Base-by-base conservation (phyloP, 768 basidiomycete genomes). In the Wakefieldia striispora region DNA sequence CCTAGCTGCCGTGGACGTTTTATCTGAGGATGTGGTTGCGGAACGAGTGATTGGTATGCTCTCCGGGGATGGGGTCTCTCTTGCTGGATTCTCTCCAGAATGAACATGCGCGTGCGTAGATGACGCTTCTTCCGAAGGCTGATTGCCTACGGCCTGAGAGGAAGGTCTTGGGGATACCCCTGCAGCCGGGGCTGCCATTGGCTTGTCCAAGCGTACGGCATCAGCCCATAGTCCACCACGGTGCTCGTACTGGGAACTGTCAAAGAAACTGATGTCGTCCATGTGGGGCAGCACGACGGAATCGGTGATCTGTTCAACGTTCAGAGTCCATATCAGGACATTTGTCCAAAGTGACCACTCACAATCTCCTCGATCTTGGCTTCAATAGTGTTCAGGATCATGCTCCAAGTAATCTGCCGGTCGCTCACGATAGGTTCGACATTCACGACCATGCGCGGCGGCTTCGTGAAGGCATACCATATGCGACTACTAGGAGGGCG, bases 221-320 rank as follows among this genome's bases (percentile, higher is more conserved):
- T 93, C 90, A 8, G 81, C 75, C 80, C 88, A 98, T 55, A 99
- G 88, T 7, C 95, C 95, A 39, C 95, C 95, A 33, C 95, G 84
- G 49, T 79, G 84, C 43, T 63, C 58, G 59, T 79, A 85, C 3
- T 63, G 59, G 3, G 61, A 61, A 31, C 88, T 95, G 66, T 97
- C 88, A 65, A 95, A 98, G 77, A 94, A 97, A 12, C 94, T 78
- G 51, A 98, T 88, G 61, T 99, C 97, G 66, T 99, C 97, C 93
- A 97, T 97, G 70, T 97, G 91, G 6, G 97, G 97, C 65, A 95
- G 72, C 17, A 99, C 97, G 17, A 98, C 81, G 0, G 94, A 94
- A 58, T 99, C 95, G 58, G 83, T 79, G 49, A 98, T 90, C 95
- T 98, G 60, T 16, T 24, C n/a, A 45, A 51, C 34, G 37, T 35